Percentiles rank a stretch among this genome's conserved stretches.
Conservation (phyloP, 2,329 filamentous ascomycete species). For the Pestalotiopsis fici region DNA sequence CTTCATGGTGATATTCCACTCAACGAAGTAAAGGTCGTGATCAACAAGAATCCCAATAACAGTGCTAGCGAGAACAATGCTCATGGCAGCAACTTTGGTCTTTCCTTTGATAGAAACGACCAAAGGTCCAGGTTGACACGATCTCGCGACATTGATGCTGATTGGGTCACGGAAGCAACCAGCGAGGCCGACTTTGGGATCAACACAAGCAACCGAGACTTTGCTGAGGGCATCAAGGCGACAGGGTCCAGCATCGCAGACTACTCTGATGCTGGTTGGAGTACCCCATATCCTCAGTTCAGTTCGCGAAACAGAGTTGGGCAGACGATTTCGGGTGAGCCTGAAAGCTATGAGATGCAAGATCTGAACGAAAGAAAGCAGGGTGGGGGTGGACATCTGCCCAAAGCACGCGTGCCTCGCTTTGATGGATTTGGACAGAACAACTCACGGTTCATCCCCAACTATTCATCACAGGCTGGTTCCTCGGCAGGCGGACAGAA, state of each 20-base stretch:
- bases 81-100: slow-evolving; percentile 3
- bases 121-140: not conserved
- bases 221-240: slow-evolving; percentile 15
- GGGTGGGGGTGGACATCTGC: slow-evolving; percentile 11
- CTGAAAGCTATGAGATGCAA: slow-evolving; percentile 13
- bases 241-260: slow-evolving; percentile 47
- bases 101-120: not conserved
- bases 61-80: not conserved
- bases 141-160: slow-evolving; percentile 27
- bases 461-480: not conserved
- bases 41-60: slow-evolving; percentile 11
- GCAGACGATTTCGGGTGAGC: slow-evolving; percentile 13
- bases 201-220: not conserved
- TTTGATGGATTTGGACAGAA: slow-evolving; percentile 17
- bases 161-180: slow-evolving; percentile 40
- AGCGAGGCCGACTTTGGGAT: slow-evolving; percentile 24
- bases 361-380: slow-evolving; percentile 18
- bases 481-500: slow-evolving; percentile 12
- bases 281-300: slow-evolving; percentile 4
- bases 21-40: slow-evolving; percentile 17
- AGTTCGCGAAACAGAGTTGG: slow-evolving; percentile 20
- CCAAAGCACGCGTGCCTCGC: slow-evolving; percentile 1
- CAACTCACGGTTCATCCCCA: slow-evolving; percentile 13
- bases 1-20: not conserved
- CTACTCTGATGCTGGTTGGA: slow-evolving; percentile 36